phyloP scores from a whole-genome alignment of 1,139 yeast species.

The Nakaseomyces sp. region DNA sequence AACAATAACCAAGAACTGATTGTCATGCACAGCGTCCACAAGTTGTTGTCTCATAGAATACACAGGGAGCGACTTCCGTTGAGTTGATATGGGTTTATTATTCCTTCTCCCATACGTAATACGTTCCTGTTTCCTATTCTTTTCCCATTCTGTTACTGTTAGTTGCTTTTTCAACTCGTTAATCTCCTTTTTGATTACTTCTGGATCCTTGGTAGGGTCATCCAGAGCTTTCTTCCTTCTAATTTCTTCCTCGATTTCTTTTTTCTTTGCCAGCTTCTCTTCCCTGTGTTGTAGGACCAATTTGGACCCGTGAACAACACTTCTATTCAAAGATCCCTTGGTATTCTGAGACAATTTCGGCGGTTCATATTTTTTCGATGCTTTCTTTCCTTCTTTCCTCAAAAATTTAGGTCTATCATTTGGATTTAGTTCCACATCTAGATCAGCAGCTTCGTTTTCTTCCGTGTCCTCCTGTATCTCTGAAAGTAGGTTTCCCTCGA shows the following conservation, averaged over 20 bases:
- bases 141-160: constrained; percentile 44
- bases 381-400: constrained; percentile 38
- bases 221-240: constrained; percentile 27
- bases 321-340: constrained; percentile 68
- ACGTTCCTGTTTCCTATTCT: constrained; percentile 34
- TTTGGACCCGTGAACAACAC: constrained; percentile 70
- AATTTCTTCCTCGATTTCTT: constrained; percentile 36
- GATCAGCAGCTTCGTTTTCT: constrained; percentile 42
- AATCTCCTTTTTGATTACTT: constrained; percentile 12
- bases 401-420: constrained; percentile 64
- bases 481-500: constrained; percentile 20
- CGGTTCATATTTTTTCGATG: constrained; percentile 42
- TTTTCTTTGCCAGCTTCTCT: constrained; percentile 42
- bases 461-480: constrained; percentile 4
- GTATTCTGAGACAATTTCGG: constrained; percentile 57
- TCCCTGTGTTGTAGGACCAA: constrained; percentile 61
- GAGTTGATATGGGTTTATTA: constrained; percentile 45
- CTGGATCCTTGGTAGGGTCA: constrained; percentile 37
- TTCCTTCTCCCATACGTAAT: constrained; percentile 50
- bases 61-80: constrained; percentile 71
- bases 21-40: constrained; percentile 49
- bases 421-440: constrained; percentile 64
- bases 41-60: constrained; percentile 54
- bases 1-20: constrained; percentile 78
- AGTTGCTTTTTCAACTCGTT: constrained; percentile 23